These are phyloP conservation scores for Fraxinus cuspidata DNA, from an alignment of 257 asterid genomes.

Conservation along the genomic window DNA sequence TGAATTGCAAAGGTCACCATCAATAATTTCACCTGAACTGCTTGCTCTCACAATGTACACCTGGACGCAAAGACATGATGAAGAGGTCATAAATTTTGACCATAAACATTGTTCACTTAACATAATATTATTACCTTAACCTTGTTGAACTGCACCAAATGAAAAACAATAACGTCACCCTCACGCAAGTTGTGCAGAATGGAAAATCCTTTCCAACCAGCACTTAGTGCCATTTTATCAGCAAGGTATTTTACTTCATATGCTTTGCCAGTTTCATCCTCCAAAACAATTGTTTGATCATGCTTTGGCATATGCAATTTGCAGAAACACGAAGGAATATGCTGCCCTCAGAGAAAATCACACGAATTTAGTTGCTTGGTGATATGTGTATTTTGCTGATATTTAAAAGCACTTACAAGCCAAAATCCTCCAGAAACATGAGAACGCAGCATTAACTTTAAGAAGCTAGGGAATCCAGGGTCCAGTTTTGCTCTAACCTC, in stretches of 20 bases:
- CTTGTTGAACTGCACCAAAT: slow-evolving; percentile 39
- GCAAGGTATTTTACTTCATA: slow-evolving; percentile 47
- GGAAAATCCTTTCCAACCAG: slow-evolving; percentile 75
- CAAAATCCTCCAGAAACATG: slow-evolving; percentile 73
- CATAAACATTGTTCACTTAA: not conserved
- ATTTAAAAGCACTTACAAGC: slow-evolving; percentile 47
- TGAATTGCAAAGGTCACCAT: not conserved
- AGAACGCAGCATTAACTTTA: slow-evolving; percentile 68
- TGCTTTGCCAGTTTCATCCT: slow-evolving; percentile 51
- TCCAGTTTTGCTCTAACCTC: slow-evolving; percentile 49
- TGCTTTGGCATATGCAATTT: slow-evolving; percentile 41
- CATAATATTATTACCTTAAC: slow-evolving; percentile 45
- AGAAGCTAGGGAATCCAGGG: slow-evolving; percentile 49
- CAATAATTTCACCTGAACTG: not conserved
- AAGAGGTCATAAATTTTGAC: not conserved
- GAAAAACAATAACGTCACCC: slow-evolving; percentile 71
- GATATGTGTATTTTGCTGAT: not conserved
- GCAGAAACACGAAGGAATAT: slow-evolving; percentile 38
- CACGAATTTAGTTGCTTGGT: not conserved
- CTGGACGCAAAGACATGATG: not conserved
- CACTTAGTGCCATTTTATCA: slow-evolving; percentile 58
- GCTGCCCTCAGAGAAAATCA: not conserved
- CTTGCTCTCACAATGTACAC: slow-evolving; percentile 6
- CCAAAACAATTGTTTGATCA: slow-evolving; percentile 37
- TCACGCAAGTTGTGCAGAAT: slow-evolving; percentile 55